Evolutionary conservation across 2,329 filamentous ascomycete genomes (phyloP), one percentile per base, ranked within the genome.

Genomic region (Colletotrichum falcatum): DNA sequence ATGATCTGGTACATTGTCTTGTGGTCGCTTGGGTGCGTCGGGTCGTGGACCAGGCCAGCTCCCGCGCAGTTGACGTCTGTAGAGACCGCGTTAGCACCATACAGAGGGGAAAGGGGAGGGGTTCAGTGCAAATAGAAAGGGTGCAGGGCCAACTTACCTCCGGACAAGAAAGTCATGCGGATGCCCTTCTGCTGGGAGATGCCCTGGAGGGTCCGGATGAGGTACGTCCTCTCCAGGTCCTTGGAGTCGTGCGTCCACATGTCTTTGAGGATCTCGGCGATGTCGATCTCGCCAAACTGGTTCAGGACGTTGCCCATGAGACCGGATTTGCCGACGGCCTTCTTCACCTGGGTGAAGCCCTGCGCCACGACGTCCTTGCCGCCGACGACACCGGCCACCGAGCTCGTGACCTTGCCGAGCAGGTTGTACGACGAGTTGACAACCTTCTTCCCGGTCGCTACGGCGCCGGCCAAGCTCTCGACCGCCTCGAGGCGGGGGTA

Each of bases 1-100:
- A 98, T 98, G 79, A 99, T 88, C 81, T 99, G 96, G 83, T 98
- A 99, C 95, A 99, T 99, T 35, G 96, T 98, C 83, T 98, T 99
- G 87, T 98, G 94, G 81, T 98, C 94, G 48, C 90, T 90, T 0
- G 95, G 95, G 79, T 96, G 94, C 26, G 92, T 88, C 0, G 96
- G 96, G 81, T 99, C 96, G 81, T 99, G 96, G 1, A 99, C 90
- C 14, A 99, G 88, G 69, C 96, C 96, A 28, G 96, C 96, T 74
- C 96, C 96, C 74, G 93, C 95, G 76, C 91, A 92, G 80, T 95
- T 96, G 79, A 98, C 95, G 77, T 92, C 91, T 91, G 20, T 6
- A 16, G 7, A 49, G 28, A 20, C 5, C 2, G 26, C 55, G 74
- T 78, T 75, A 77, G 74, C 58, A 79, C 28, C 30, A 12, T 23